Evolutionary conservation across 495 filamentous ascomycete genomes (phyloP), one percentile per base, ranked within the genome.

Genomic region (Cladorrhinum samala): DNA sequence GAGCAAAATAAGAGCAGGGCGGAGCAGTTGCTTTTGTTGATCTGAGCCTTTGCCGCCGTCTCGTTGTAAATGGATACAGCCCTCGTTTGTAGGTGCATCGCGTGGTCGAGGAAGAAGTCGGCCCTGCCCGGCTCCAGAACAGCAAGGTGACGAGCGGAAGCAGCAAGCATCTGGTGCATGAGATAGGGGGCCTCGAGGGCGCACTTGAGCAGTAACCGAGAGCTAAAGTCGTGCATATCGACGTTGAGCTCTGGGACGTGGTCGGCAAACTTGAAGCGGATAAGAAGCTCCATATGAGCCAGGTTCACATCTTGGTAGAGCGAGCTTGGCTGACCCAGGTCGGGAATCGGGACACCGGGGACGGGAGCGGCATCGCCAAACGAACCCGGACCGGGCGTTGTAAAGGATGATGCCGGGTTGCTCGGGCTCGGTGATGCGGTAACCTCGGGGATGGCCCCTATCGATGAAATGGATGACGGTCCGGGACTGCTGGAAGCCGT

Each of bases 61-160:
- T 53, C 53, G 57, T 72, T 72, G 56, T 68, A 72, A 19, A 72
- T 56, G 11, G 61, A 68, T 33, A 72, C 59, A 2, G 68, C 69
- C 6, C 58, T 63, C 1, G 65, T 70, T 39, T 72, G 69, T 14
- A 71, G 55, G 3, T 52, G 50, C 9, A 68, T 63, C 24, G 69
- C 63, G 25, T 55, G 57, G 17, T 60, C 46, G 46, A 62, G 49
- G 42, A 68, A 67, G 25, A 51, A 38, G n/a, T 56, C 53, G 16
- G 59, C 46, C 7, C 47, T 49, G 1, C 57, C 54, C 0, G 69
- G 65, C 8, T 61, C 23, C 1, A 68, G 41, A 25, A 55, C 51
- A 13, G 68, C 61, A 6, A 69, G 59, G 24, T 63, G 62, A 19
- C 69, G 59, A 4, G 69, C 61, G 1, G 68, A 71, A 25, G 66